Evolutionary conservation across 768 basidiomycete species (phyloP), one percentile per base, ranked within the genome.

Genomic region (Boletus subparvulus): DNA sequence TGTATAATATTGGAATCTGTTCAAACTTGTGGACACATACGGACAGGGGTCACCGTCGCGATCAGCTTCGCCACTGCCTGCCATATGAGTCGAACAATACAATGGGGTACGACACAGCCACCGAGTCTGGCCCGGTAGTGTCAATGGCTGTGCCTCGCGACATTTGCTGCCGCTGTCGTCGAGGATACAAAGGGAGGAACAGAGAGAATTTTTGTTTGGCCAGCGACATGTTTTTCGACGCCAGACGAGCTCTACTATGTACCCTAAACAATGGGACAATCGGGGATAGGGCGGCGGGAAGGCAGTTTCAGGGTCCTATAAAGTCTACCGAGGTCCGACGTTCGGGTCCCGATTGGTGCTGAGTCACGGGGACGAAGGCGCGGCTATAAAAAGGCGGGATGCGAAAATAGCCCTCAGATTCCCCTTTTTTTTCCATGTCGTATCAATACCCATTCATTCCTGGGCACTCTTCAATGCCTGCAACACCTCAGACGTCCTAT

Each of bases 401-500:
- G 57, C 33, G 58, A 59, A 66, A 59, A 63, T 56, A 45, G 14
- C 9, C 52, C 12, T 1, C 47, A 61, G 41, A 60, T 56, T 64
- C 61, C 65, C 67, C 72, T 64, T 65, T 62, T 61, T 67, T 66
- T 61, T 61, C 67, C 70, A 82, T 81, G 80, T 80, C 81, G 67
- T 81, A 77, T 72, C 75, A 76, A 59, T 77, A 68, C 61, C 76
- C 78, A 61, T 78, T 75, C 71, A 67, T 74, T 61, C 72, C 71
- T 65, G 80, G 80, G 68, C 73, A 76, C 66, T 75, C 75, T 68
- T 79, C 81, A 30, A 74, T 73, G 62, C 77, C 82, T 45, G 67
- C 80, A 28, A 81, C 81, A 13, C 80, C 82, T 12, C 74, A 74
- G 64, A 73, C 68, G 45, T 61, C 61, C 53, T 77, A 67, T 70